Conservation (phyloP, 306 rosid species). For the Ormosia semicastrata region DNA sequence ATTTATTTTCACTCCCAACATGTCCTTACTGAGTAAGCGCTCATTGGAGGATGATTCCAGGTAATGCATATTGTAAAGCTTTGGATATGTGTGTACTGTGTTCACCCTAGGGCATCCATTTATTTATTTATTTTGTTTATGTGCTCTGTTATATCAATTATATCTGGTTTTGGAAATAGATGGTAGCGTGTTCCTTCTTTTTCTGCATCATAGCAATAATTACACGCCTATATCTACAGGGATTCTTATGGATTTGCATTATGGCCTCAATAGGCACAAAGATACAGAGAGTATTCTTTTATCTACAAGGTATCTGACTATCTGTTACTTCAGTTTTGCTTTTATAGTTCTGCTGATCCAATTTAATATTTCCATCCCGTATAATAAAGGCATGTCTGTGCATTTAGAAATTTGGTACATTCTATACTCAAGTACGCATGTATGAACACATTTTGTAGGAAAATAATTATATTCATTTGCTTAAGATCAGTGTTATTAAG, state of each 20-base stretch:
- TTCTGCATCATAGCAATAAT: background rate
- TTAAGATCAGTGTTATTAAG: background rate
- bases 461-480: background rate
- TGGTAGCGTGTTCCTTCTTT: background rate
- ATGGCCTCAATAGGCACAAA: constrained; percentile 86
- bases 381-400: no score
- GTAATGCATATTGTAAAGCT: constrained; percentile 42
- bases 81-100: background rate
- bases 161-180: constrained; percentile 4
- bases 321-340: constrained; percentile 1
- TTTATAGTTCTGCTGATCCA: constrained; percentile 4
- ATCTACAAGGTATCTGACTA: constrained; percentile 96
- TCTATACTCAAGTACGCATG: background rate
- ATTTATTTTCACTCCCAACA: no score
- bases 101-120: background rate
- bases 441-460: background rate
- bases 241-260: constrained; percentile 92
- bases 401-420: no score
- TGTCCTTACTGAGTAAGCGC: constrained; percentile 96
- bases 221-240: constrained; percentile 39
- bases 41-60: constrained; percentile 96
- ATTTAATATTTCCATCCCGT: constrained; percentile 26
- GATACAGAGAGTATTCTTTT: constrained; percentile 59
- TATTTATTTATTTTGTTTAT: background rate
- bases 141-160: background rate